Conservation (phyloP, 164 flowering plant genomes). For the Chimonanthus praecox region DNA sequence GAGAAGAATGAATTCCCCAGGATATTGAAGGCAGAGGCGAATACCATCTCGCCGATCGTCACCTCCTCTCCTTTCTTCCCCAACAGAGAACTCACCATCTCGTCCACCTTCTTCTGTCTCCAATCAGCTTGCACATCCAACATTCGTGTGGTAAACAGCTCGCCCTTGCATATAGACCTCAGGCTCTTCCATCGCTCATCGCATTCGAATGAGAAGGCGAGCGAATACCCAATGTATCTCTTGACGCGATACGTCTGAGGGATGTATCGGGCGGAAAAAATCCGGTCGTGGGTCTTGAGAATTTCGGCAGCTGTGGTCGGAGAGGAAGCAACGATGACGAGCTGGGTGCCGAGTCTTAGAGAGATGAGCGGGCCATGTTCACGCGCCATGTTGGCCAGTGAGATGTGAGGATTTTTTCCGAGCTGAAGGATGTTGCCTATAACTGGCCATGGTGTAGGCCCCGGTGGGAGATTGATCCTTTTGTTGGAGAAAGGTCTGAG, state of each 20-base stretch:
- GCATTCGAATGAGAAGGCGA: constrained; percentile 21
- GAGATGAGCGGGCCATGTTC: constrained; percentile 30
- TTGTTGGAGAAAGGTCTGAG: neutral
- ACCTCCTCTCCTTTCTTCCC: constrained; percentile 15
- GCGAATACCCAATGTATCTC: neutral
- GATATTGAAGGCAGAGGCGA: constrained; percentile 20
- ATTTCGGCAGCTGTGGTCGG: constrained; percentile 27
- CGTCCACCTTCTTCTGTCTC: constrained; percentile 24
- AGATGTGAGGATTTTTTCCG: constrained; percentile 17
- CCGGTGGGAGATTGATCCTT: constrained; percentile 24
- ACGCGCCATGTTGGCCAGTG: constrained; percentile 17
- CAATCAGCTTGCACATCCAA: constrained; percentile 20
- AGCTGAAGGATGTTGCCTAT: constrained; percentile 23
- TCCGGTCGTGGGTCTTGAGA: constrained; percentile 31
- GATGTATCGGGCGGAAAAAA: constrained; percentile 22
- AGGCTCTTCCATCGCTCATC: constrained; percentile 29
- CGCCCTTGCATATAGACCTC: constrained; percentile 26
- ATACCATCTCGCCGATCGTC: constrained; percentile 18
- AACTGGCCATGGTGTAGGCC: constrained; percentile 32
- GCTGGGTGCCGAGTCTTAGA: constrained; percentile 20
- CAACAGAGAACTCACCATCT: constrained; percentile 13
- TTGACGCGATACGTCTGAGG: constrained; percentile 2
- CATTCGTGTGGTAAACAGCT: constrained; percentile 26
- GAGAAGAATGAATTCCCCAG: constrained; percentile 19
- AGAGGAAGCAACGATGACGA: constrained; percentile 27